Evolutionary conservation across 2,329 filamentous ascomycete species (phyloP), one percentile per base, ranked within the genome.

Genomic region (Fusarium algeriense): DNA sequence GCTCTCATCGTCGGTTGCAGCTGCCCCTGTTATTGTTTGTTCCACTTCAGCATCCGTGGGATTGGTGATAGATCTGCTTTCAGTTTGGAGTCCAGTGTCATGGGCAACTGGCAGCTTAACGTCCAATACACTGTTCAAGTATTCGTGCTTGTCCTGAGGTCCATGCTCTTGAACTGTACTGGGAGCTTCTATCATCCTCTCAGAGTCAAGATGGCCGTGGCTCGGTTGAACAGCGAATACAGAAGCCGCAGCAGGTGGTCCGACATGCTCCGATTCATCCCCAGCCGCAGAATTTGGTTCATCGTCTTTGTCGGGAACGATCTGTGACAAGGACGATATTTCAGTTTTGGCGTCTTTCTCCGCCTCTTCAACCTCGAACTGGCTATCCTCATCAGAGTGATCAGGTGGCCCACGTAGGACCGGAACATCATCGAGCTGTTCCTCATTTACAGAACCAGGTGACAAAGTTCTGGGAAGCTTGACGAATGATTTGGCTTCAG

Each of bases 1-100:
- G 10, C 64, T 71, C 20, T 71, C 64, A 15, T 64, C 63, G 13
- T 71, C 64, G 40, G 49, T 57, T 17, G n/a, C 19, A 23, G 34
- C 15, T 34, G 45, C 45, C 19, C 49, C 50, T 23, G 35, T 46
- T 23, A 40, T 17, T 32, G 56, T 53, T 13, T 20, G 40, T 35
- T 60, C 28, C 15, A 45, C 13, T 30, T 32, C 53, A 19, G 58
- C 37, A 30, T 64, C 26, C 34, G 28, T 32, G 32, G 37, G 34
- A 28, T 28, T 46, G 28, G n/a, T 23, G 3, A 35, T 35, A 26
- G 43, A 32, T 30, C 30, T 58, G 20, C 23, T 49, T 40, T 26
- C 30, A 20, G 9, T n/a, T 48, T 34, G 32, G 14, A 37, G 19
- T n/a, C 48, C 26, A 28, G 23, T 20, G 48, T 53, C 34, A 43